These are phyloP conservation scores for Apiospora arundinis DNA, from an alignment of 2,329 filamentous ascomycete species.

Conservation along the genomic window DNA sequence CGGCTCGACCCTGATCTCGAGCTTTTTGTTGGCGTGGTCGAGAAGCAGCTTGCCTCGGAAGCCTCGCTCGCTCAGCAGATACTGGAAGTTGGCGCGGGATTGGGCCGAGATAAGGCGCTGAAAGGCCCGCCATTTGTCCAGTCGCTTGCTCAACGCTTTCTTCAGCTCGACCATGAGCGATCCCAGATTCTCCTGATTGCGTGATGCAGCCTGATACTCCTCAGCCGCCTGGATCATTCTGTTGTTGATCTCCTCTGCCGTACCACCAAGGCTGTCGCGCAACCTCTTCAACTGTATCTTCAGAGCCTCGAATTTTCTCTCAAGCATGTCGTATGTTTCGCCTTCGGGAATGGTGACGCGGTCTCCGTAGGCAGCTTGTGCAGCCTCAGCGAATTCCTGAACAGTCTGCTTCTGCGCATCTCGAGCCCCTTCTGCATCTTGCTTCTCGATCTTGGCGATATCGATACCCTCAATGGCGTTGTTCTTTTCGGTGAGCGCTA, in stretches of 20 bases:
- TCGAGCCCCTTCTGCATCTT: slow-evolving; percentile 52
- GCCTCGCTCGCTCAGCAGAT: slow-evolving; percentile 85
- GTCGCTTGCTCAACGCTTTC: slow-evolving; percentile 70
- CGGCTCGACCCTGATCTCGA: slow-evolving; percentile 79
- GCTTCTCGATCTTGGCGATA: slow-evolving; percentile 53
- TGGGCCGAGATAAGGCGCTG: slow-evolving; percentile 84
- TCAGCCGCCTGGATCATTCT: slow-evolving; percentile 48
- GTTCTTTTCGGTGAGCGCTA: slow-evolving; percentile 68
- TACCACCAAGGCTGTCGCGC: slow-evolving; percentile 64
- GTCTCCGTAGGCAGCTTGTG: slow-evolving; percentile 57
- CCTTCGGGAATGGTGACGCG: slow-evolving; percentile 69
- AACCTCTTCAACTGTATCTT: slow-evolving; percentile 63
- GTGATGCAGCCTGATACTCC: slow-evolving; percentile 48
- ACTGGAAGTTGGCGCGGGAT: slow-evolving; percentile 84
- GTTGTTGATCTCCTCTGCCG: slow-evolving; percentile 68
- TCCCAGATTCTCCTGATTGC: slow-evolving; percentile 51
- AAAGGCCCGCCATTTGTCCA: slow-evolving; percentile 80
- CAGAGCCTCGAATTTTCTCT: slow-evolving; percentile 61
- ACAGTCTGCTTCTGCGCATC: slow-evolving; percentile 56
- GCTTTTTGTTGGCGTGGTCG: slow-evolving; percentile 74
- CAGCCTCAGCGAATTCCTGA: slow-evolving; percentile 60
- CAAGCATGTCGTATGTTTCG: slow-evolving; percentile 65
- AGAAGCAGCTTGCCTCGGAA: slow-evolving; percentile 84
- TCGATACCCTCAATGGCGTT: slow-evolving; percentile 58
- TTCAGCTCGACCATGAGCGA: slow-evolving; percentile 53